Conservation (phyloP, 2,329 filamentous ascomycete species). For the Pseudopyrenochaeta lycopersici region DNA sequence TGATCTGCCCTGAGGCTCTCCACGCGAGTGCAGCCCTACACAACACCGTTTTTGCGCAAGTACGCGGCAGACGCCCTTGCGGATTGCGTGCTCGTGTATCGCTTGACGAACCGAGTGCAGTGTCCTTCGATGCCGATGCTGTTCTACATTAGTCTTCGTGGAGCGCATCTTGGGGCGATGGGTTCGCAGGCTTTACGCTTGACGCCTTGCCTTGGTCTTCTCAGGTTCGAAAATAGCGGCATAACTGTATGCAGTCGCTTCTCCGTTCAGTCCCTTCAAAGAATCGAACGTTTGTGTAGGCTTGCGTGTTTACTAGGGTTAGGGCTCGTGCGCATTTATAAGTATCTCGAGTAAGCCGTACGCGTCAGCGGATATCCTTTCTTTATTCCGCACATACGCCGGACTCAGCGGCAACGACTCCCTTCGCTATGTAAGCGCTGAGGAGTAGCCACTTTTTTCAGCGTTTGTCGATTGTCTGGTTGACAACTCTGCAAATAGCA, state of each 20-base stretch:
- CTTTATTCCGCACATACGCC: background rate
- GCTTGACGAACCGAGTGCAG: background rate
- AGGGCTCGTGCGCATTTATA: background rate
- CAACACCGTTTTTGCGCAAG: background rate
- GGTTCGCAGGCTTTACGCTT: background rate
- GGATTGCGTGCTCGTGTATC: background rate
- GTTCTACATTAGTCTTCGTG: background rate
- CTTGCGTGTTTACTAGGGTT: background rate
- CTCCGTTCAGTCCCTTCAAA: background rate
- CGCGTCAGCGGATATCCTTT: background rate
- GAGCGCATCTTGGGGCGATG: background rate
- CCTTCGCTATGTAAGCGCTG: background rate
- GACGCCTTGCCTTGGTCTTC: background rate
- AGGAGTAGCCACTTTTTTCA: background rate
- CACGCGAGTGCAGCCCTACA: background rate
- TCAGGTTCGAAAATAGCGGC: background rate
- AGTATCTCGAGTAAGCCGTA: background rate
- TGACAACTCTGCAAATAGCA: background rate
- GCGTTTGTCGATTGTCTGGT: background rate
- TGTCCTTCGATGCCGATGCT: background rate
- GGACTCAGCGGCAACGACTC: background rate
- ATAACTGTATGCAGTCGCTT: background rate
- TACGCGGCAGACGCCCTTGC: background rate
- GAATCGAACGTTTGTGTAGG: background rate
- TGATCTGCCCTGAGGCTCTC: background rate